Percentiles rank a stretch among this genome's conserved stretches.
Evolutionary conservation across 768 basidiomycete species (phyloP).

Genomic region (Lyophyllum semitale): DNA sequence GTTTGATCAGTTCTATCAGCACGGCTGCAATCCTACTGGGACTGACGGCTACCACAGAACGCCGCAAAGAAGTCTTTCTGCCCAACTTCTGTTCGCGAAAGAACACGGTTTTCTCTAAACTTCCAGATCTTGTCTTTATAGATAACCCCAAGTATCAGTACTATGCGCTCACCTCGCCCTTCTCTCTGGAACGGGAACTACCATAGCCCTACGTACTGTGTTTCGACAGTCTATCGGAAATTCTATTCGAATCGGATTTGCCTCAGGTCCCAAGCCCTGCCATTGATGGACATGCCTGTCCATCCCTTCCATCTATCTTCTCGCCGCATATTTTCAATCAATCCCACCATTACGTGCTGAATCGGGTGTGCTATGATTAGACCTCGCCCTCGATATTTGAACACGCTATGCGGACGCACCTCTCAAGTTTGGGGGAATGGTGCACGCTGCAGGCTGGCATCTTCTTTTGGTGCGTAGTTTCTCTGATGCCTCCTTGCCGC

Average conservation of each 20-base stretch:
- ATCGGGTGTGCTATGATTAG: background rate
- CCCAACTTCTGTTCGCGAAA: too few relatives aligned
- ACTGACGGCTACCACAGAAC: conserved; percentile 62
- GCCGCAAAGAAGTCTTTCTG: conserved; percentile 67
- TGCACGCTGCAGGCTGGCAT: conserved; percentile 70
- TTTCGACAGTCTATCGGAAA: conserved; percentile 85
- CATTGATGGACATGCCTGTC: conserved; percentile 61
- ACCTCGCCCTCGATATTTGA: conserved; percentile 64
- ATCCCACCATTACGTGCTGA: conserved; percentile 24
- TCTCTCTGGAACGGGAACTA: conserved; percentile 67
- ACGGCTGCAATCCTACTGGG: conserved; percentile 86
- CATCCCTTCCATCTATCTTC: background rate
- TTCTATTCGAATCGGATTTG: conserved; percentile 76
- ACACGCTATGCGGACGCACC: conserved; percentile 63
- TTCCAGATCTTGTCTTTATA: conserved; percentile 18
- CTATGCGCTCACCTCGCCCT: conserved; percentile 74
- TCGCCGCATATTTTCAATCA: background rate
- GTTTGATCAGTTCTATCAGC: conserved; percentile 35
- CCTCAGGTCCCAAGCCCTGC: conserved; percentile 64
- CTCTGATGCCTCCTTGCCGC: background rate
- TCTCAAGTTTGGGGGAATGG: conserved; percentile 75
- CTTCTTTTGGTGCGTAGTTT: conserved; percentile 44
- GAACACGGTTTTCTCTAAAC: conserved; percentile 63
- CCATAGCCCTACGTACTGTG: conserved; percentile 70
- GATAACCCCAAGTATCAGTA: conserved; percentile 80